Evolutionary conservation across 768 basidiomycete species (phyloP), one percentile per base, ranked within the genome.

Genomic region (Mycena sanguinolenta): DNA sequence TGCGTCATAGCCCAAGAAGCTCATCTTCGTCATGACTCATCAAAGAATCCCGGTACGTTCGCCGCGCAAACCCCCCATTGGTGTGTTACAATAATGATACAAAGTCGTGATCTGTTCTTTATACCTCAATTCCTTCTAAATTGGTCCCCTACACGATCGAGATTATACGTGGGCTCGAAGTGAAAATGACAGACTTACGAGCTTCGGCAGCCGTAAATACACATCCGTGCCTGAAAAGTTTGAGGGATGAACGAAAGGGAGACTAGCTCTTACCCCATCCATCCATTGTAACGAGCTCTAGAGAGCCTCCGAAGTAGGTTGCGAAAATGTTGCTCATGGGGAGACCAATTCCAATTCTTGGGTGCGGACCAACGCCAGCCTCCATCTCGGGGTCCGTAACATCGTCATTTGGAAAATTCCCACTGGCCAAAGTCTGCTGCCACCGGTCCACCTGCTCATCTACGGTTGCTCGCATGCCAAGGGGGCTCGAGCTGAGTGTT

Each of bases 241-340:
- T 44, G 36, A 64, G 34, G 54, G 30, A 60, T 21, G 19, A 25
- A 28, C 63, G 34, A 53, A 27, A n/a, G 27, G 7, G 14, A 90
- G 73, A 60, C 17, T 8, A 17, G 28, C 4, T 23, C 67, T 63
- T 78, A 93, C 95, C 94, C 90, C 92, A 95, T 67, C 93, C 94
- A 75, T 96, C 92, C 77, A 95, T 75, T 12, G 93, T 92, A 10
- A 95, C 89, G 21, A 95, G 80, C 67, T 94, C 91, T 50, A 96
- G 78, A 3, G 91, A 91, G 9, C 95, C 95, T 25, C 94, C 93
- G 74, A 95, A 95, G 79, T 95, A 95, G 88, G 91, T 95, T 67
- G 95, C 90, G 79, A 90, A 95, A 39, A 96, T 95, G 75, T 94
- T 92, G 77, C 95, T 94, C 94, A 96, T 94, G 0, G 95, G 94